phyloP scores from a whole-genome alignment of 441 rosid genomes.

The Pelargonium cotyledonis region DNA sequence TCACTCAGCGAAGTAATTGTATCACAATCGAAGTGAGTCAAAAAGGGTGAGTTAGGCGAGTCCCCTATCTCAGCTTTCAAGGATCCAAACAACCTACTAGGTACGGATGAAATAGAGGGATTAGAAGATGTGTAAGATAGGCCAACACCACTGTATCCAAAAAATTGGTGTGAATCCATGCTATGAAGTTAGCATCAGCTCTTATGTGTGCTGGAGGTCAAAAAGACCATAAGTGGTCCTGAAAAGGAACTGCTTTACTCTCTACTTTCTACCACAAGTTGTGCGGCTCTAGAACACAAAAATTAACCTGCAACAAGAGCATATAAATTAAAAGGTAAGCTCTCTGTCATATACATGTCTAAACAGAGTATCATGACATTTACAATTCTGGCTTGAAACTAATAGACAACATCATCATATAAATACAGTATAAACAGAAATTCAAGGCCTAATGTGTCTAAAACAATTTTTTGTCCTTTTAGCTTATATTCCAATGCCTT shows the following conservation, averaged over 20 bases:
- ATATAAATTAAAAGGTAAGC: not conserved
- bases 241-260: conserved; percentile 1
- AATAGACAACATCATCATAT: too few species aligned
- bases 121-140: conserved; percentile 37
- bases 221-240: not conserved
- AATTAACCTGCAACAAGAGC: not conserved
- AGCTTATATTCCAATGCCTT: too few species aligned
- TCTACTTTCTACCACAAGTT: not conserved
- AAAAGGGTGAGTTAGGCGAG: conserved; percentile 45
- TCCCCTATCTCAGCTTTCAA: conserved; percentile 30
- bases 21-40: conserved; percentile 34
- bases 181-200: conserved; percentile 30
- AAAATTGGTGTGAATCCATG: conserved; percentile 42
- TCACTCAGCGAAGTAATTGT: conserved; percentile 33
- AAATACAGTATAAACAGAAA: too few species aligned
- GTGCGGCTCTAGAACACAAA: not conserved
- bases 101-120: conserved; percentile 31
- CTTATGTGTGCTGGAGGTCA: not conserved
- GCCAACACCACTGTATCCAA: conserved; percentile 31
- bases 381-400: too few species aligned
- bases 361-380: not conserved
- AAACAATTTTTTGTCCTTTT: too few species aligned
- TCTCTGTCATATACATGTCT: not conserved
- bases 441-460: too few species aligned
- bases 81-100: conserved; percentile 33